Percentiles rank a stretch among this genome's conserved stretches.
Evolutionary conservation across 306 rosid species (phyloP).

Genomic region (Malus sylvestris): DNA sequence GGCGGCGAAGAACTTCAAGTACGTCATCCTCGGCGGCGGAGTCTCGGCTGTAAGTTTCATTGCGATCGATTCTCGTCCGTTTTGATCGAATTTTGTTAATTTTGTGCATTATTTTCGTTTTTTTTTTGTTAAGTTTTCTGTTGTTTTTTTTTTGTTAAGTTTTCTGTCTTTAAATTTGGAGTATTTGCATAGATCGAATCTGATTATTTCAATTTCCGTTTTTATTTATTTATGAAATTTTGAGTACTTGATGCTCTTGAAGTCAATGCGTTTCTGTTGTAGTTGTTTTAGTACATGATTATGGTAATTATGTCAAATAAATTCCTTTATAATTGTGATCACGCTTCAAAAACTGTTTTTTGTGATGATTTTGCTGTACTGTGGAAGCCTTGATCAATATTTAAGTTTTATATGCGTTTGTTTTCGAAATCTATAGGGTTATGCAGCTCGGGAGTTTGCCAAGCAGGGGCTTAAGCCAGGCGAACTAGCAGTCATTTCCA

Average conservation of each 20-base stretch:
- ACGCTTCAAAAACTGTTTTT: not conserved
- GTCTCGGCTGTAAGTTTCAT: slow-evolving; percentile 76
- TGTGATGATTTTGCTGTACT: not conserved
- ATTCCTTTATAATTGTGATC: not conserved
- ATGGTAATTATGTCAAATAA: not conserved
- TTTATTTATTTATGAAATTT: not conserved
- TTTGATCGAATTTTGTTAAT: not conserved
- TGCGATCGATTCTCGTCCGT: not conserved
- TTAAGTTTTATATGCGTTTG: not conserved
- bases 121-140: not conserved
- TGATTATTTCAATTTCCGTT: not conserved
- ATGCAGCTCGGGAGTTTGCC: slow-evolving; percentile 90
- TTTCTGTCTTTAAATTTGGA: not conserved
- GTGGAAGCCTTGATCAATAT: not conserved
- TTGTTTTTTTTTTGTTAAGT: not conserved
- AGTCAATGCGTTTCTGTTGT: not conserved
- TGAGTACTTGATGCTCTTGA: not conserved
- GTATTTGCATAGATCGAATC: slow-evolving; percentile 1
- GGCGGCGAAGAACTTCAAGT: slow-evolving; percentile 74
- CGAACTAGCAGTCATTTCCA: slow-evolving; percentile 86
- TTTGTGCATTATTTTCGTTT: not conserved
- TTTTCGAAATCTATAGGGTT: slow-evolving; percentile 51
- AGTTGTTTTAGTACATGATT: not conserved
- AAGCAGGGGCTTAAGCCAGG: slow-evolving; percentile 77
- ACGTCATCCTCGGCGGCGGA: slow-evolving; percentile 85